Evolutionary conservation across 2,329 filamentous ascomycete genomes (phyloP).

Genomic region (Penicillium vulpinum): DNA sequence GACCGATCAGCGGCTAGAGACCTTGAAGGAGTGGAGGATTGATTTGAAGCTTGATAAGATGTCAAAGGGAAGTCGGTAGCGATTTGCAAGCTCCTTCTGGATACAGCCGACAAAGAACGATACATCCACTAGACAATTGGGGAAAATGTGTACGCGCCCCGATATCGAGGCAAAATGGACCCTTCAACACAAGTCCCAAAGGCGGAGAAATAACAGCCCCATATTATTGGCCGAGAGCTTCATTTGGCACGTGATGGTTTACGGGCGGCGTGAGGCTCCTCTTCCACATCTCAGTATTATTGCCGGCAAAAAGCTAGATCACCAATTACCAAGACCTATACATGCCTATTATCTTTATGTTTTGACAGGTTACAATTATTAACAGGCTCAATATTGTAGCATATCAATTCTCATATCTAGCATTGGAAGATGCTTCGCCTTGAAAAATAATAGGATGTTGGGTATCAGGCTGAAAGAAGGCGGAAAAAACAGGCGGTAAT

Average conservation of each 20-base stretch:
- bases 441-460: not conserved
- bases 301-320: not conserved
- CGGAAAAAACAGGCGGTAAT: conserved; percentile 12
- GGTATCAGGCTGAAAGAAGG: not conserved
- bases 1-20: conserved; percentile 9
- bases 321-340: not conserved
- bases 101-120: conserved; percentile 30
- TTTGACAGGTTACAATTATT: not conserved
- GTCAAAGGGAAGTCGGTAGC: conserved; percentile 3
- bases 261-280: not conserved
- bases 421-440: too few species aligned
- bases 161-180: conserved; percentile 1
- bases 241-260: not conserved
- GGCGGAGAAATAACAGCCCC: not conserved
- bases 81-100: conserved; percentile 33
- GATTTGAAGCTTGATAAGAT: not conserved
- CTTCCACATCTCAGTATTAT: not conserved
- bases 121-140: conserved; percentile 35
- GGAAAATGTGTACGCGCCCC: conserved; percentile 9
- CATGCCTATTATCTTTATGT: not conserved
- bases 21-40: not conserved
- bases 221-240: not conserved
- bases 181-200: not conserved
- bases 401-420: not conserved
- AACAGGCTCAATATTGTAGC: not conserved